Evolutionary conservation across 2,329 filamentous ascomycete species (phyloP).

Genomic region (Fusarium hainanense): DNA sequence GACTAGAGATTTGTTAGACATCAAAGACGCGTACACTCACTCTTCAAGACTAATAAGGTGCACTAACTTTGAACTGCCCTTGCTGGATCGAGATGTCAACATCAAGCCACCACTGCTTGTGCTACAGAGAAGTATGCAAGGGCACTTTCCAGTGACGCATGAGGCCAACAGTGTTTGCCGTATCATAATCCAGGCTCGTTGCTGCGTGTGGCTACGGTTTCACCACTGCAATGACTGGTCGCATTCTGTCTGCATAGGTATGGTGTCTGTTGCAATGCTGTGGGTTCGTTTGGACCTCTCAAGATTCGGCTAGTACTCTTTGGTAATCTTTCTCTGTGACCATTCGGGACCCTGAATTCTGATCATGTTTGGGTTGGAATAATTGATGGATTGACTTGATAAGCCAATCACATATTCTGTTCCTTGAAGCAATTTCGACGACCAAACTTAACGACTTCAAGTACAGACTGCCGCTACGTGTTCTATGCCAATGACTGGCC

Average conservation of each 20-base stretch:
- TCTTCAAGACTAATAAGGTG: neutral
- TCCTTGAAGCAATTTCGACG: neutral
- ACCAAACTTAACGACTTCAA: neutral
- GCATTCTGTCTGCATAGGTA: slow-evolving; percentile 1
- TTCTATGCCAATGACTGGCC: slow-evolving; percentile 8
- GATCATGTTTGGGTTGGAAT: neutral
- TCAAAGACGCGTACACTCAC: slow-evolving; percentile 12
- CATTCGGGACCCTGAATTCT: neutral
- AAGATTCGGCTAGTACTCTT: neutral
- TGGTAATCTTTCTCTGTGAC: neutral
- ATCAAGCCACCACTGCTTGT: slow-evolving; percentile 7
- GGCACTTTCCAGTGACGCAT: slow-evolving; percentile 17
- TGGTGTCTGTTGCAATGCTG: neutral
- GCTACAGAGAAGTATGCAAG: slow-evolving; percentile 26
- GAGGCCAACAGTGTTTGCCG: slow-evolving; percentile 4
- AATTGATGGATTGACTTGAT: neutral
- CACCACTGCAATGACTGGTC: slow-evolving; percentile 24
- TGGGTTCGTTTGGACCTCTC: neutral
- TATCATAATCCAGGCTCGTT: slow-evolving; percentile 14
- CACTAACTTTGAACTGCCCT: neutral
- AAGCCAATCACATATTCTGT: slow-evolving; percentile 20
- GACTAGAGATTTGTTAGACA: neutral
- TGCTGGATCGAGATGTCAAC: slow-evolving; percentile 28
- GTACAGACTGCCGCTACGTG: neutral
- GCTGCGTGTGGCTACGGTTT: slow-evolving; percentile 30